A percentile compares a stretch with the other conserved stretches of the same genome.
phyloP scores from a whole-genome alignment of 2,329 filamentous ascomycete genomes.

The Fusarium proliferatum region DNA sequence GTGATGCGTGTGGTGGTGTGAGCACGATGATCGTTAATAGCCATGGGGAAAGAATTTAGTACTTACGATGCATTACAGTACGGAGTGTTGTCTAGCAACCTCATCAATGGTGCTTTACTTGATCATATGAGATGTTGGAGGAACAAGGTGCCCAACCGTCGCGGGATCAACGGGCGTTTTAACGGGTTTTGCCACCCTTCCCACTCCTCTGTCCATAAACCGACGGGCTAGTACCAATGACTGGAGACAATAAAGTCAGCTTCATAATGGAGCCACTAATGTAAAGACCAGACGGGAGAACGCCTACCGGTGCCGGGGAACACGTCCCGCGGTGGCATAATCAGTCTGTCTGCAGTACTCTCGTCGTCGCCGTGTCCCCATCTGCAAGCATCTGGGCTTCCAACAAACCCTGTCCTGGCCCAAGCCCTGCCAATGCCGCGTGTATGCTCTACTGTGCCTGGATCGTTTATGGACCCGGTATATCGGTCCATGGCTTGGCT shows the following conservation, averaged over 20 bases:
- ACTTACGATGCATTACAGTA: not conserved
- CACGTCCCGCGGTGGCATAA: slow-evolving; percentile 20
- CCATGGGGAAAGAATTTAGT: not conserved
- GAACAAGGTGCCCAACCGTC: slow-evolving; percentile 10
- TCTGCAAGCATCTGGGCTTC: slow-evolving; percentile 24
- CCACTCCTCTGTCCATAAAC: slow-evolving; percentile 1
- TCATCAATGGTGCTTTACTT: slow-evolving; percentile 1
- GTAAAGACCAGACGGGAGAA: slow-evolving; percentile 23
- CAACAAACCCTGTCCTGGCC: slow-evolving; percentile 15
- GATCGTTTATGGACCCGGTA: slow-evolving; percentile 28
- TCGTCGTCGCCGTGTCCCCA: slow-evolving; percentile 19
- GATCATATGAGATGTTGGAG: slow-evolving; percentile 24
- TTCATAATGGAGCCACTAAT: slow-evolving; percentile 27
- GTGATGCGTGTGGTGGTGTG: not conserved
- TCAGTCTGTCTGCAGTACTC: slow-evolving; percentile 10
- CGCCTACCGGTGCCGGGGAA: slow-evolving; percentile 32
- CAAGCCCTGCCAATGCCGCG: slow-evolving; percentile 32
- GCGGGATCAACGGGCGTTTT: slow-evolving; percentile 24
- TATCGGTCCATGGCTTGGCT: slow-evolving; percentile 32
- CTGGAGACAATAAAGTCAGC: not conserved
- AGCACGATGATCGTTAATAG: slow-evolving; percentile 6
- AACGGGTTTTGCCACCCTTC: slow-evolving; percentile 18
- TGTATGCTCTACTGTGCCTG: slow-evolving; percentile 29
- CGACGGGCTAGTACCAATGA: not conserved
- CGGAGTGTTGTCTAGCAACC: not conserved